Percentiles rank a stretch among this genome's conserved stretches.
Evolutionary conservation across 2,329 filamentous ascomycete species (phyloP).

Genomic region (Colletotrichum kahawae): DNA sequence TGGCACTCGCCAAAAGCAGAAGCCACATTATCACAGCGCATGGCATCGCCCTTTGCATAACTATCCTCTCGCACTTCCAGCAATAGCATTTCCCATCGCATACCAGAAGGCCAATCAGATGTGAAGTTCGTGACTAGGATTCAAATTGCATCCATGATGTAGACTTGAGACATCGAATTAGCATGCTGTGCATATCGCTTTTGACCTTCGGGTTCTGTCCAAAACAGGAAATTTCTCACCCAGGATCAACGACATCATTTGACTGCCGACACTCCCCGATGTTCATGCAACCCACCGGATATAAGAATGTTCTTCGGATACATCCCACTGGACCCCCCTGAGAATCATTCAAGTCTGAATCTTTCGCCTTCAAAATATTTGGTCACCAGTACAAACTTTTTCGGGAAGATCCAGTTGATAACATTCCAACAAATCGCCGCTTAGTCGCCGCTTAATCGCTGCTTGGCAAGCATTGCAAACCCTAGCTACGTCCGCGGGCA

Average conservation of each 20-base stretch:
- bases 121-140: no score
- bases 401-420: neutral
- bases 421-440: neutral
- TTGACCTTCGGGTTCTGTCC: neutral
- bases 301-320: neutral
- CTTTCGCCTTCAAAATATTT: accelerated
- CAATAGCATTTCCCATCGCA: no score
- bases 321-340: neutral
- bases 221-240: neutral
- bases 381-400: accelerated
- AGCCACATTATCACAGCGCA: neutral
- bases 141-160: no score
- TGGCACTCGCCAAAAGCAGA: neutral
- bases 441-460: neutral
- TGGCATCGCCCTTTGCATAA: no score
- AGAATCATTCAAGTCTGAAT: neutral
- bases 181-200: neutral
- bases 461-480: neutral
- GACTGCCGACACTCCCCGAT: neutral
- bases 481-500: neutral
- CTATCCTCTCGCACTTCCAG: no score
- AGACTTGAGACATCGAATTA: neutral
- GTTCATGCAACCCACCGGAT: neutral
- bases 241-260: neutral
- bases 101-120: no score